Percentiles rank a stretch among this genome's conserved stretches.
Conservation (phyloP, 78 protist genomes). For the Reticulomyxa filosa region DNA sequence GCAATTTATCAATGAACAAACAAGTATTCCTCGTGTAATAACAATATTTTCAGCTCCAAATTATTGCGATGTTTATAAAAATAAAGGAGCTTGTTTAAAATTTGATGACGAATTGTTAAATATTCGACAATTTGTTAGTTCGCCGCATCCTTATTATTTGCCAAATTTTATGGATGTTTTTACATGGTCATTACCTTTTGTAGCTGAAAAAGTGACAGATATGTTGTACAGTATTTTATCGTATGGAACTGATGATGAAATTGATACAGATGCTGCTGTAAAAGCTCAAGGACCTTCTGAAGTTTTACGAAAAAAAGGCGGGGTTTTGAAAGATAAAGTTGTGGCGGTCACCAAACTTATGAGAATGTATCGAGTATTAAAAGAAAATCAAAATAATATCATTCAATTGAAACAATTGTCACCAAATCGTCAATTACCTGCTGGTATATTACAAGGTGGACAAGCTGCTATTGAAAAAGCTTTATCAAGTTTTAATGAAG, state of each 20-base stretch:
- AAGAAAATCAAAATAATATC: background rate
- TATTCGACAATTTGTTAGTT: slow-evolving; percentile 71
- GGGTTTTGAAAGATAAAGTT: background rate
- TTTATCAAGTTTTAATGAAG: no score
- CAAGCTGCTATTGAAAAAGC: background rate
- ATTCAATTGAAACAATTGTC: background rate
- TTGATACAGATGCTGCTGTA: background rate
- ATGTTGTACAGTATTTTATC: background rate
- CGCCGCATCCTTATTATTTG: slow-evolving; percentile 89
- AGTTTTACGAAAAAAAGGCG: background rate
- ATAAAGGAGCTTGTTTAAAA: slow-evolving; percentile 71
- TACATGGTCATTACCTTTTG: slow-evolving; percentile 93
- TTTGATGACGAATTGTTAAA: slow-evolving; percentile 71
- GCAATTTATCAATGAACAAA: slow-evolving; percentile 36
- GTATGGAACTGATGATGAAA: background rate
- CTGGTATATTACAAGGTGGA: background rate
- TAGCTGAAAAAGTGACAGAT: slow-evolving; percentile 60
- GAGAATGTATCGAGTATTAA: background rate
- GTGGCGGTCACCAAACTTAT: background rate
- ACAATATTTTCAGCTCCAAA: slow-evolving; percentile 95
- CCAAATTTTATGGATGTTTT: slow-evolving; percentile 95
- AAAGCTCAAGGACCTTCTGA: no score
- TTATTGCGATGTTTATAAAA: slow-evolving; percentile 83
- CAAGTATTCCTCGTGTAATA: slow-evolving; percentile 88
- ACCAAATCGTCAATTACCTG: background rate